Percentiles rank a stretch among this genome's conserved stretches.
Conservation (phyloP, 176 grass and related monocot genomes). For the Eleusine coracana region DNA sequence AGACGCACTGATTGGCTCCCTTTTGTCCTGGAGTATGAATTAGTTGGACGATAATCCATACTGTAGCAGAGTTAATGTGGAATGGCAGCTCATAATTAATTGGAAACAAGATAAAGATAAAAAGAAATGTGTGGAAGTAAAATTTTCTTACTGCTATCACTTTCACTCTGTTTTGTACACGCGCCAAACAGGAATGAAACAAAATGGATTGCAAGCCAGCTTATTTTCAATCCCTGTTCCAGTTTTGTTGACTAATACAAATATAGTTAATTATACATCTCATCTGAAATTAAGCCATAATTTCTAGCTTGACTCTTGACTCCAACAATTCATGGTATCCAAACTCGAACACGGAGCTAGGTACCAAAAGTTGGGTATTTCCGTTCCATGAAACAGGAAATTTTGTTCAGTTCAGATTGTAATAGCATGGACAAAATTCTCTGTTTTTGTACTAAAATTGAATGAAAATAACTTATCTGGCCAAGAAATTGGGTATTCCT, state of each 20-base stretch:
- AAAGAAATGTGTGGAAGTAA: not conserved
- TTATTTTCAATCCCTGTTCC: not conserved
- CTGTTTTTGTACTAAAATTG: too few relatives aligned
- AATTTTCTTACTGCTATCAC: not conserved
- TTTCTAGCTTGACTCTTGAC: not conserved
- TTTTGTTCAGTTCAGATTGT: too few relatives aligned
- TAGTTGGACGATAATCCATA: not conserved
- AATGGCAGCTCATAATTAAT: not conserved
- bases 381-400: too few relatives aligned
- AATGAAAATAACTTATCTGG: too few relatives aligned
- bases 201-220: not conserved
- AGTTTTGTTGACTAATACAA: not conserved
- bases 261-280: not conserved
- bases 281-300: not conserved
- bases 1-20: not conserved
- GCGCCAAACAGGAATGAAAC: not conserved
- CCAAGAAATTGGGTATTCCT: too few relatives aligned
- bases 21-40: slow-evolving; percentile 5
- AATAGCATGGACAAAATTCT: too few relatives aligned
- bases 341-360: not conserved
- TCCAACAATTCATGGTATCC: not conserved
- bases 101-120: not conserved
- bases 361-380: too few relatives aligned
- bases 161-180: not conserved
- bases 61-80: not conserved